Evolutionary conservation across 1,284 basidiomycete genomes (phyloP).

Genomic region (Cystobasidium sp.): DNA sequence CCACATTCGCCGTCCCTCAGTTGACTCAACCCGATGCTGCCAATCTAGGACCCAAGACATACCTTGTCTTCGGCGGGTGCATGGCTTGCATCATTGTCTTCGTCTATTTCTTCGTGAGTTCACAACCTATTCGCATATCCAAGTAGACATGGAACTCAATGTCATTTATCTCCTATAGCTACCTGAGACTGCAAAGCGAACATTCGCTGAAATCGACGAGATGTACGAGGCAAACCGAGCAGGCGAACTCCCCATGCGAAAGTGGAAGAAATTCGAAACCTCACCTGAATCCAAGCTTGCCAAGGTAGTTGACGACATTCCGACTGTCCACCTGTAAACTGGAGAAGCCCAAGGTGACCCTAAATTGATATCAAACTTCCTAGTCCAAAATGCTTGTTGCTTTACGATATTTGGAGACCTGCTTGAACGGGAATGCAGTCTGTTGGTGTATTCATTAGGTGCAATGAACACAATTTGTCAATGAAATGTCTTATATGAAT

Average conservation of each 20-base stretch:
- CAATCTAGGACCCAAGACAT: slow-evolving; percentile 3
- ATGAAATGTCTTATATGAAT: no score
- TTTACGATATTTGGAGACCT: no score
- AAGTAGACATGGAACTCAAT: neutral
- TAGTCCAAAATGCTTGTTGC: no score
- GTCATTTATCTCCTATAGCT: neutral
- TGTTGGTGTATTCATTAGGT: no score
- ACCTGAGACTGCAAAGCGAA: slow-evolving; percentile 4
- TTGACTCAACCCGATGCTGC: slow-evolving; percentile 6
- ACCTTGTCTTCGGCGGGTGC: slow-evolving; percentile 5
- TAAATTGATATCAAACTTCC: no score
- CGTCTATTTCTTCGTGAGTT: slow-evolving; percentile 13
- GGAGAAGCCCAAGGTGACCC: no score
- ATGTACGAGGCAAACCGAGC: slow-evolving; percentile 10
- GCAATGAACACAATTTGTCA: no score
- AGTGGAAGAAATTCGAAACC: slow-evolving; percentile 9
- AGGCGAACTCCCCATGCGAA: slow-evolving; percentile 5
- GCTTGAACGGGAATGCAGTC: no score
- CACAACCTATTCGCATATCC: neutral
- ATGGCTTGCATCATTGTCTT: slow-evolving; percentile 12
- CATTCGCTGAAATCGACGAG: slow-evolving; percentile 8
- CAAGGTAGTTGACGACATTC: neutral
- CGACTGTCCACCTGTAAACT: slow-evolving; percentile 2
- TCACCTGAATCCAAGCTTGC: slow-evolving; percentile 13
- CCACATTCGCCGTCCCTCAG: slow-evolving; percentile 8